Conservation (phyloP, 2,329 filamentous ascomycete species). For the Colletotrichum noveboracense region DNA sequence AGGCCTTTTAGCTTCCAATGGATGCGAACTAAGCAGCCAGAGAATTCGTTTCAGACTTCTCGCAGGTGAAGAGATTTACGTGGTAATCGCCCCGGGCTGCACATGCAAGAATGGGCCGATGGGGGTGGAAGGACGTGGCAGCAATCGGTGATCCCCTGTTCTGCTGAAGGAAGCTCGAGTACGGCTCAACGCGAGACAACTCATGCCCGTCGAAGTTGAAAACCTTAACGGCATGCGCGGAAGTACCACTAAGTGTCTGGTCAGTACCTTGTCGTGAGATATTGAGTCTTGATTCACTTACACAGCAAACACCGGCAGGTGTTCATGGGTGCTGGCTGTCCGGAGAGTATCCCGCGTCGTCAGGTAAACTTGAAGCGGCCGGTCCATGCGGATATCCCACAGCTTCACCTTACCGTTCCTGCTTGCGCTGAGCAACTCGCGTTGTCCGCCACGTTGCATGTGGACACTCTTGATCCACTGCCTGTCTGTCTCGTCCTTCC, state of each 20-base stretch:
- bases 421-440: slow-evolving; percentile 89
- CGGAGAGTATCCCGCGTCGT: slow-evolving; percentile 80
- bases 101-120: slow-evolving; percentile 88
- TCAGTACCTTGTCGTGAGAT: slow-evolving; percentile 28
- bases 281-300: slow-evolving; percentile 55
- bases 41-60: slow-evolving; percentile 44
- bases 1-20: neutral
- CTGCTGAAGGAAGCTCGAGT: slow-evolving; percentile 85
- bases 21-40: slow-evolving; percentile 13
- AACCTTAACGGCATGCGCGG: slow-evolving; percentile 85
- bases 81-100: slow-evolving; percentile 87
- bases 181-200: slow-evolving; percentile 86
- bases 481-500: slow-evolving; percentile 85
- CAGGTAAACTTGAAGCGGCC: slow-evolving; percentile 74
- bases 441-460: slow-evolving; percentile 92
- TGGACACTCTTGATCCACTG: slow-evolving; percentile 97
- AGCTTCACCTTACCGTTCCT: slow-evolving; percentile 92
- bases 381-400: slow-evolving; percentile 93
- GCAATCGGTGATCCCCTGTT: slow-evolving; percentile 84
- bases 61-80: slow-evolving; percentile 85
- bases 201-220: slow-evolving; percentile 86
- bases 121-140: slow-evolving; percentile 92
- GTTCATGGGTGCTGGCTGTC: slow-evolving; percentile 92
- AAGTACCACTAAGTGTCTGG: slow-evolving; percentile 73
- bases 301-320: slow-evolving; percentile 94